phyloP scores from a whole-genome alignment of 495 filamentous ascomycete genomes.

The Penicillium riverlandense region DNA sequence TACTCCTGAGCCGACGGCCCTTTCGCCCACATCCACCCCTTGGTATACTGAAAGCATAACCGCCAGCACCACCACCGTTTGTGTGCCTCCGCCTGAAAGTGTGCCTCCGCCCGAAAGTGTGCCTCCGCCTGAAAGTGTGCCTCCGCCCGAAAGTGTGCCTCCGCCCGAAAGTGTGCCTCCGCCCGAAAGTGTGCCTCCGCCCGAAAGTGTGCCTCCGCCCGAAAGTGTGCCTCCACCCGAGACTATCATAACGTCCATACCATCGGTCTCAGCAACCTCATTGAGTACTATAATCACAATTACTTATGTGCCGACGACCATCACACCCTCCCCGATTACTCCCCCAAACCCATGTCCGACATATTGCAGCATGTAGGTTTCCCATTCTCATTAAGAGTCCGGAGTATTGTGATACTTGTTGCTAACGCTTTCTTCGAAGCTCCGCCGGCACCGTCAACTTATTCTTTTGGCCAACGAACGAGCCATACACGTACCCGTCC shows the following conservation, averaged over 20 bases:
- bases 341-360: constrained; percentile 10
- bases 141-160: no score
- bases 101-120: no score
- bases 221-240: no score
- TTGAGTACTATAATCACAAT: background rate
- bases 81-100: no score
- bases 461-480: constrained; percentile 15
- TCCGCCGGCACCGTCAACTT: constrained; percentile 14
- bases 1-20: constrained; percentile 1
- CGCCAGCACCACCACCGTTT: constrained; percentile 1
- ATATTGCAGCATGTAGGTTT: constrained; percentile 11
- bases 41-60: background rate
- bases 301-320: constrained; percentile 9
- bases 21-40: background rate
- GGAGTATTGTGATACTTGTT: background rate
- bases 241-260: no score
- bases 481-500: constrained; percentile 8
- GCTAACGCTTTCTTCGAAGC: constrained; percentile 4
- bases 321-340: constrained; percentile 4
- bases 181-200: no score
- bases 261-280: background rate
- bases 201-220: no score
- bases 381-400: background rate
- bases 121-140: no score
- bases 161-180: no score